Conservation (phyloP, 2,329 filamentous ascomycete genomes). For the Botryotinia calthae region DNA sequence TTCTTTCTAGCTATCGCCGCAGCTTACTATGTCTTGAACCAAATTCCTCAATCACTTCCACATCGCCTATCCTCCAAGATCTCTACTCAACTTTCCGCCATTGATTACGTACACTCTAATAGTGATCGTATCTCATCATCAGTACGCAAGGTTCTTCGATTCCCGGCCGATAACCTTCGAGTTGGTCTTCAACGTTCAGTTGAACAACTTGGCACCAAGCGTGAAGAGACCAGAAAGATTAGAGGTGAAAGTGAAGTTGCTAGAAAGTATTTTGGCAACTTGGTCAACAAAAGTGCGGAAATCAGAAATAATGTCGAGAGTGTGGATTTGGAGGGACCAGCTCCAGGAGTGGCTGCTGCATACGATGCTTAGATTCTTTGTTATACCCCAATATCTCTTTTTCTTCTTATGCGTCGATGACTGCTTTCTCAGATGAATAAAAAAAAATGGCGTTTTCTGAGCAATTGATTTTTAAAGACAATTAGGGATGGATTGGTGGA, state of each 20-base stretch:
- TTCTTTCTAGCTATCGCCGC: slow-evolving; percentile 62
- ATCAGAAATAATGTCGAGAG: slow-evolving; percentile 45
- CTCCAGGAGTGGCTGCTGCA: slow-evolving; percentile 37
- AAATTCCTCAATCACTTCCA: slow-evolving; percentile 86
- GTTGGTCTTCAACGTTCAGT: slow-evolving; percentile 80
- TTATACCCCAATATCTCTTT: slow-evolving; percentile 20
- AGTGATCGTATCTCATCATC: slow-evolving; percentile 78
- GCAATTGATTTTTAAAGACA: not conserved
- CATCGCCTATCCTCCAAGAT: slow-evolving; percentile 83
- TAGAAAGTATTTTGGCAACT: slow-evolving; percentile 83
- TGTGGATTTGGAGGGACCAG: slow-evolving; percentile 39
- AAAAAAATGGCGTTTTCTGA: slow-evolving; percentile 14
- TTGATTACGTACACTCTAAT: slow-evolving; percentile 93
- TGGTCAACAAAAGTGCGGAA: slow-evolving; percentile 64
- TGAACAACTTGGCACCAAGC: slow-evolving; percentile 74
- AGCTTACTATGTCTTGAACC: slow-evolving; percentile 75
- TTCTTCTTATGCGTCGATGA: slow-evolving; percentile 15
- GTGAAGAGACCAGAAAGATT: slow-evolving; percentile 80
- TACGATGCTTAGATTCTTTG: slow-evolving; percentile 33
- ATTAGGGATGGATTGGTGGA: slow-evolving; percentile 4
- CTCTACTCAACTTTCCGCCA: slow-evolving; percentile 69
- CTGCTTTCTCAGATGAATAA: not conserved
- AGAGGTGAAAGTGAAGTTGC: slow-evolving; percentile 82
- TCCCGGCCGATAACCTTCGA: slow-evolving; percentile 82
- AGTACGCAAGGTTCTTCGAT: slow-evolving; percentile 83